Conservation (phyloP, 2,329 filamentous ascomycete genomes). For the Trichoderma sp. region DNA sequence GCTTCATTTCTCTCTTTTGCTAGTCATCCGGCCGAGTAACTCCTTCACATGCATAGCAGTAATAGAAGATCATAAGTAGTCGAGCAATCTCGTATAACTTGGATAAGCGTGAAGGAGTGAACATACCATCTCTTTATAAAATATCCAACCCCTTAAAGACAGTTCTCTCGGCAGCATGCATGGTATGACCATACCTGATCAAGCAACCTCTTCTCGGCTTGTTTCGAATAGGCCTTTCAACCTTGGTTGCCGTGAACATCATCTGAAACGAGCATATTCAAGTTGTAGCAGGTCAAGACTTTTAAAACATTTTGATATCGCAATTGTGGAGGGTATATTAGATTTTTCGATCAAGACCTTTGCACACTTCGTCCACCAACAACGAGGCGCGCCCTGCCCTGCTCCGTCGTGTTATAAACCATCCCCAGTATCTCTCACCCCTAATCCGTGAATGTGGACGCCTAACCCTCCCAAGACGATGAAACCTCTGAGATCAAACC, state of each 20-base stretch:
- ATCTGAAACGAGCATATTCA: neutral
- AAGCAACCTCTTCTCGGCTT: neutral
- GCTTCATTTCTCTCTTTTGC: neutral
- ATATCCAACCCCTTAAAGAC: neutral
- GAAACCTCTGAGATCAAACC: constrained; percentile 25
- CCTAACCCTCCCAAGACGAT: constrained; percentile 24
- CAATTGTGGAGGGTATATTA: constrained; percentile 34
- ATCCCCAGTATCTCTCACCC: constrained; percentile 25
- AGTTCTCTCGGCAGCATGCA: neutral
- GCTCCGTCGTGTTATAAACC: constrained; percentile 25
- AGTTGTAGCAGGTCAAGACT: neutral
- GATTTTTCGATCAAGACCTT: constrained; percentile 27
- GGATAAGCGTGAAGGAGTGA: neutral
- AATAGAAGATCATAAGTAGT: neutral
- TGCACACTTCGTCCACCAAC: constrained; percentile 26
- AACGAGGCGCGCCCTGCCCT: constrained; percentile 21
- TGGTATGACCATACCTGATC: neutral
- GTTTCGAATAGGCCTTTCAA: neutral
- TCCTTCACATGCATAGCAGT: neutral
- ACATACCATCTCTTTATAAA: neutral
- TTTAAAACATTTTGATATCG: constrained; percentile 21
- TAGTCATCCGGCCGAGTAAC: neutral
- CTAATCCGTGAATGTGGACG: constrained; percentile 25
- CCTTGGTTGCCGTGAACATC: neutral
- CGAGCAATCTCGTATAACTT: neutral